phyloP scores from a whole-genome alignment of 108 stramenopile genomes.

The Parmales sp. region DNA sequence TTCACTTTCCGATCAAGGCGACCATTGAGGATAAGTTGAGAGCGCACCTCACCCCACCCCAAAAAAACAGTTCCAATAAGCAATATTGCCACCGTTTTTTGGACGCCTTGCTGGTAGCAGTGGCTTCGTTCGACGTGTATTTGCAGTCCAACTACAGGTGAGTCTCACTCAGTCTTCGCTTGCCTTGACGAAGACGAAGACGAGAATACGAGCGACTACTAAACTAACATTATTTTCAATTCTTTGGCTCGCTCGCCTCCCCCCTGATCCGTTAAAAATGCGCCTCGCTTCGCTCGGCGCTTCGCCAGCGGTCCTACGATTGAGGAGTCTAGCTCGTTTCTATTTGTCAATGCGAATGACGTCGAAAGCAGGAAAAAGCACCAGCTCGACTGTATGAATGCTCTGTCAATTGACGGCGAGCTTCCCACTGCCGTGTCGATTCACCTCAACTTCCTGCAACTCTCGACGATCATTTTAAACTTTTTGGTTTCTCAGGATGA shows the following conservation, averaged over 20 bases:
- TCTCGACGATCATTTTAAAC: too few species aligned
- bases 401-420: too few species aligned
- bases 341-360: not conserved
- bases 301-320: conserved; percentile 11
- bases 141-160: conserved; percentile 75
- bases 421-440: too few species aligned
- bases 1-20: not conserved
- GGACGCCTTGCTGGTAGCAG: conserved; percentile 24
- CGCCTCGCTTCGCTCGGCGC: conserved; percentile 22
- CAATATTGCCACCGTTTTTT: not conserved
- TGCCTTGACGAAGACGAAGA: conserved; percentile 20
- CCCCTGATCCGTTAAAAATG: conserved; percentile 58
- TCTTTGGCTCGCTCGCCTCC: too few species aligned
- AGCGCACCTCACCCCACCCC: not conserved
- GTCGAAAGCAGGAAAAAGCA: not conserved
- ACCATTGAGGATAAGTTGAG: not conserved
- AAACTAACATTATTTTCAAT: conserved; percentile 45
- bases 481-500: too few species aligned
- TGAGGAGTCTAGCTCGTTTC: not conserved
- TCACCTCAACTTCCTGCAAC: too few species aligned
- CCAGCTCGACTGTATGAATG: not conserved
- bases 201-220: conserved; percentile 10
- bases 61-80: not conserved
- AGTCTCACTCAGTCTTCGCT: conserved; percentile 37
- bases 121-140: conserved; percentile 71